Conservation (phyloP, 2,329 filamentous ascomycete species). For the Aspergillus felis region DNA sequence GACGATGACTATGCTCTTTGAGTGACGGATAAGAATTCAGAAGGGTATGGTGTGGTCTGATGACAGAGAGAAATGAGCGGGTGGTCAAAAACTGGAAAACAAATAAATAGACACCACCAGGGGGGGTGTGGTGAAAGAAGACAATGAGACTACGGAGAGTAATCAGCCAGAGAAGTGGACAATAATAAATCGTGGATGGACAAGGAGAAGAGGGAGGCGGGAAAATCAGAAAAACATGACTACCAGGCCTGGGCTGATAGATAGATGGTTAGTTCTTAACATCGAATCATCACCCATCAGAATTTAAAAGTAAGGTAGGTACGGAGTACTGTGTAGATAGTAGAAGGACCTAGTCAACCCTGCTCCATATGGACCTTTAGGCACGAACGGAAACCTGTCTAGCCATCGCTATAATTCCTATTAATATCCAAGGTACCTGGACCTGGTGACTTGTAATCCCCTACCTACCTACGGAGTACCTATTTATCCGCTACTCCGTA, state of each 20-base stretch:
- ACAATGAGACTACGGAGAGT: background rate
- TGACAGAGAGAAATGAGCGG: background rate
- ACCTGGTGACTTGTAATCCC: too few species aligned
- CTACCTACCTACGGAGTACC: background rate
- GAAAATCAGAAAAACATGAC: background rate
- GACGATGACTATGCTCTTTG: conserved; percentile 7
- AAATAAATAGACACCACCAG: background rate
- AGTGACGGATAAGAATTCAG: background rate
- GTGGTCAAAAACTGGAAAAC: background rate
- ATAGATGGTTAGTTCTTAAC: background rate
- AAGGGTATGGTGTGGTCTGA: background rate
- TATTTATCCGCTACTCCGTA: background rate
- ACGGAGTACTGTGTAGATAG: background rate
- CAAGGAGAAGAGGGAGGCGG: background rate
- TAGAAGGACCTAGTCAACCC: background rate
- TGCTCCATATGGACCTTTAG: background rate
- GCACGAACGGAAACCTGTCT: too few species aligned
- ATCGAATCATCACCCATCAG: background rate
- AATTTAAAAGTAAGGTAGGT: background rate
- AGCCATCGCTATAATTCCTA: background rate
- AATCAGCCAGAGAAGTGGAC: background rate
- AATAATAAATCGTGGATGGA: background rate
- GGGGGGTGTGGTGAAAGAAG: background rate
- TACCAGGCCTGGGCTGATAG: background rate
- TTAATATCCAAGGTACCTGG: background rate